Evolutionary conservation across 2,329 filamentous ascomycete species (phyloP).

Genomic region (Aureobasidium uvarum): DNA sequence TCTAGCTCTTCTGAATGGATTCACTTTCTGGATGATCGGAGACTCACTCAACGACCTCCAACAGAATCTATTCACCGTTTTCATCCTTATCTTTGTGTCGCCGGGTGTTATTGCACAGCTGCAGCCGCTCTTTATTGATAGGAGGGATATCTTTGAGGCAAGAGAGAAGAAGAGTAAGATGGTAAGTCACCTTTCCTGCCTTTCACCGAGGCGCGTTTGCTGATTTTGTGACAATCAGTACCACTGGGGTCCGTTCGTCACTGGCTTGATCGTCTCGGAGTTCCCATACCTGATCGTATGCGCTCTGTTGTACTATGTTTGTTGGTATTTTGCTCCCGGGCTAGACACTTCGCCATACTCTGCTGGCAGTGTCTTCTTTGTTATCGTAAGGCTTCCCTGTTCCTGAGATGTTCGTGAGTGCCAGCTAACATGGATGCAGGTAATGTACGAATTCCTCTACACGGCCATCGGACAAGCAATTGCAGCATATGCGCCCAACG

Average conservation of each 20-base stretch:
- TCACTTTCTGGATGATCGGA: conserved; percentile 44
- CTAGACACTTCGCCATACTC: conserved; percentile 60
- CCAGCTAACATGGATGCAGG: conserved; percentile 29
- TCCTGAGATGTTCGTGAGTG: neutral
- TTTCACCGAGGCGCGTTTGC: conserved; percentile 47
- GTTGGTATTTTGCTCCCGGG: conserved; percentile 61
- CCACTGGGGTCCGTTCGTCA: neutral
- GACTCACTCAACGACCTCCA: conserved; percentile 37
- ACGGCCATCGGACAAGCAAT: conserved; percentile 60
- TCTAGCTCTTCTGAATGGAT: conserved; percentile 54
- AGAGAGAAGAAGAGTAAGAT: conserved; percentile 51
- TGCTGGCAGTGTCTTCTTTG: conserved; percentile 33
- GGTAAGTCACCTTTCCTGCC: conserved; percentile 65
- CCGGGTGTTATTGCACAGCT: conserved; percentile 5
- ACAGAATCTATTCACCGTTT: conserved; percentile 3
- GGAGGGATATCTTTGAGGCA: conserved; percentile 55
- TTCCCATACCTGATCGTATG: conserved; percentile 62
- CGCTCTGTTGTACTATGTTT: conserved; percentile 59
- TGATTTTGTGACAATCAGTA: neutral
- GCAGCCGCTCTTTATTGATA: conserved; percentile 52
- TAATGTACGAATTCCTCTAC: conserved; percentile 64
- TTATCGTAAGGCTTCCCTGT: conserved; percentile 37
- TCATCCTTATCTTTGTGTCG: conserved; percentile 3
- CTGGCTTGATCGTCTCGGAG: conserved; percentile 57
- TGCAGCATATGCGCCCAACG: conserved; percentile 64